These are phyloP conservation scores for Amylostereum areolatum DNA, from an alignment of 1,284 basidiomycete genomes.

Conservation along the genomic window DNA sequence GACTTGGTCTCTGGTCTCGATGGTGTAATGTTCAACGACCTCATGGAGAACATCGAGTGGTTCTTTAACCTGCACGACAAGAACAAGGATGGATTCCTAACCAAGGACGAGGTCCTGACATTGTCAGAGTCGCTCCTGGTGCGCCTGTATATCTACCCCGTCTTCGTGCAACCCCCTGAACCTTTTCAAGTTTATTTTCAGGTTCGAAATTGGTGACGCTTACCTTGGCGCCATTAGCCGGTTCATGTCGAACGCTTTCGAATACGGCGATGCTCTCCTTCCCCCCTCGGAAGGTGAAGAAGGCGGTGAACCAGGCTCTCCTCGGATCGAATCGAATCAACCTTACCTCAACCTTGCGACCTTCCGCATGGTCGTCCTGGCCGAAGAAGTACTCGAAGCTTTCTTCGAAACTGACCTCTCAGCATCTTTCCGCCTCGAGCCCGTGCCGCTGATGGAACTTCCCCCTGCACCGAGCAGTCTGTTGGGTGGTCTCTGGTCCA, in stretches of 20 bases:
- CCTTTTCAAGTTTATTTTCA: constrained; percentile 83
- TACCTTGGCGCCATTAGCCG: constrained; percentile 94
- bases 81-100: constrained; percentile 90
- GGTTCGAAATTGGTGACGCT: constrained; percentile 94
- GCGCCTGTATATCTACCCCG: constrained; percentile 20
- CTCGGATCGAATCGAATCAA: constrained; percentile 61
- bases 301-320: constrained; percentile 31
- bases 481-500: constrained; percentile 82
- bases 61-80: constrained; percentile 97
- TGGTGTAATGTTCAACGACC: constrained; percentile 90
- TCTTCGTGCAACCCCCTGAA: constrained; percentile 1
- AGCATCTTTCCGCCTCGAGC: constrained; percentile 79
- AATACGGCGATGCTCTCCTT: constrained; percentile 85
- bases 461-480: constrained; percentile 56
- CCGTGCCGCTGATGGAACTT: constrained; percentile 60
- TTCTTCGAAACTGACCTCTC: constrained; percentile 92
- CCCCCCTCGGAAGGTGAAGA: constrained; percentile 43
- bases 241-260: constrained; percentile 96
- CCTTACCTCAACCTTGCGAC: constrained; percentile 86
- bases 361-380: constrained; percentile 97
- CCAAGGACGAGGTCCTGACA: constrained; percentile 95
- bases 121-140: constrained; percentile 92
- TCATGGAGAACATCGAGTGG: constrained; percentile 99
- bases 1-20: constrained; percentile 89
- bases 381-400: constrained; percentile 89